phyloP scores from a whole-genome alignment of 345 rosid species.

The Gossypium australe region DNA sequence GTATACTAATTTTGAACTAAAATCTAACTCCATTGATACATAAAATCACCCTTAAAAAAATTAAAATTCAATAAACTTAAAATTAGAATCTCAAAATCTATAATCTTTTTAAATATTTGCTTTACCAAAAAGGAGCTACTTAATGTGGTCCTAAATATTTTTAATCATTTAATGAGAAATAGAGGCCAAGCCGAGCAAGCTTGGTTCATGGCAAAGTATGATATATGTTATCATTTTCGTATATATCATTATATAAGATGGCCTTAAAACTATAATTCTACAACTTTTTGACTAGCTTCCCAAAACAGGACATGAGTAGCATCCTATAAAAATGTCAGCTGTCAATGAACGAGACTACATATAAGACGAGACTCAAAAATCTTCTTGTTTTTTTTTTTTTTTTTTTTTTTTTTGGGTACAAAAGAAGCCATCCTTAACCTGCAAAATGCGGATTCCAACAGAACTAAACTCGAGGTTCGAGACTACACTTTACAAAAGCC shows the following conservation, averaged over 20 bases:
- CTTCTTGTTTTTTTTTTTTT: background rate
- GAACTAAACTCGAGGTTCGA: background rate
- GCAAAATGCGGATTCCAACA: background rate
- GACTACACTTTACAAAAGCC: background rate
- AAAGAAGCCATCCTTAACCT: background rate
- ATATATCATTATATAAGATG: too few species aligned
- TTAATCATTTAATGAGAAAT: background rate
- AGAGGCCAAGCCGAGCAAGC: background rate
- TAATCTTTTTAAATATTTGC: too few species aligned
- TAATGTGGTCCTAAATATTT: background rate
- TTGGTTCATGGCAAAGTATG: background rate
- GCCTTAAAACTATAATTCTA: background rate
- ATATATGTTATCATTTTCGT: too few species aligned
- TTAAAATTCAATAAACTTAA: too few species aligned
- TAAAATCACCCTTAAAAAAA: too few species aligned
- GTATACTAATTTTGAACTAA: too few species aligned
- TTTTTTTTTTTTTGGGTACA: background rate
- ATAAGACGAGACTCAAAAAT: background rate
- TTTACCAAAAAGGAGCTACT: too few species aligned
- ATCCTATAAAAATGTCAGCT: background rate
- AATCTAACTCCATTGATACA: too few species aligned
- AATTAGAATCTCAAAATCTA: too few species aligned
- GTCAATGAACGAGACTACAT: background rate
- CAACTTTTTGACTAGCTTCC: background rate
- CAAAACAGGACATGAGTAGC: background rate